Evolutionary conservation across 2,329 filamentous ascomycete species (phyloP), one percentile per base, ranked within the genome.

Genomic region (Phoma herbarum): DNA sequence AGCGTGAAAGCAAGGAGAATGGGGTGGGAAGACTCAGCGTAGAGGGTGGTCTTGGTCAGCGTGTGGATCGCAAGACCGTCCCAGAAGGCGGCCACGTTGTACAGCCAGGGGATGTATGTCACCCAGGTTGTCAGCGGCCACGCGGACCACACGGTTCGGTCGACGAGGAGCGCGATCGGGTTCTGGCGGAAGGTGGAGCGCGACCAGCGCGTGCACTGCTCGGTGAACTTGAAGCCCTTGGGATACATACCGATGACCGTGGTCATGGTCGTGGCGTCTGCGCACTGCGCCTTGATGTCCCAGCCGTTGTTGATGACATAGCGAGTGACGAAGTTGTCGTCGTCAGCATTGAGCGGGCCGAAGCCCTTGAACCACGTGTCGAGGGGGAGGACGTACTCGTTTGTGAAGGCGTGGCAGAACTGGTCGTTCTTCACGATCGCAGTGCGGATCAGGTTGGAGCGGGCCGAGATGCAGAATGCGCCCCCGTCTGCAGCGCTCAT

Each of bases 201-300:
- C 10, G 62, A 65, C 73, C 70, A 73, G 28, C 70, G 73, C 5
- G 50, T 9, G 31, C 69, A 74, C 43, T 74, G 67, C 0, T 58
- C 26, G 1, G 54, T 4, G 39, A 66, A 75, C 23, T 68, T 70
- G 23, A 63, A 59, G 10, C 28, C 26, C 11, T 11, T 18, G 0
- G 50, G 59, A 18, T 57, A 50, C 4, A 20, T 35, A 3, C 65
- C 68, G 1, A 88, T 74, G 0, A 76, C 78, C 0, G 85, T 88
- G 23, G 80, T 75, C 33, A 88, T 77, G 0, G 77, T 75, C 0
- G 81, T 77, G 6, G 86, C 81, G 0, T 76, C 61, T 3, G 76
- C 77, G 55, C 81, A 80, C 66, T 88, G 86, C 45, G 87, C 81
- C 53, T 80, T 80, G 51, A 87, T 78, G 4, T 78, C 73, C 77